phyloP scores from a whole-genome alignment of 225 moss, liverwort and hornwort genomes.

The Marchantia polymorpha region DNA sequence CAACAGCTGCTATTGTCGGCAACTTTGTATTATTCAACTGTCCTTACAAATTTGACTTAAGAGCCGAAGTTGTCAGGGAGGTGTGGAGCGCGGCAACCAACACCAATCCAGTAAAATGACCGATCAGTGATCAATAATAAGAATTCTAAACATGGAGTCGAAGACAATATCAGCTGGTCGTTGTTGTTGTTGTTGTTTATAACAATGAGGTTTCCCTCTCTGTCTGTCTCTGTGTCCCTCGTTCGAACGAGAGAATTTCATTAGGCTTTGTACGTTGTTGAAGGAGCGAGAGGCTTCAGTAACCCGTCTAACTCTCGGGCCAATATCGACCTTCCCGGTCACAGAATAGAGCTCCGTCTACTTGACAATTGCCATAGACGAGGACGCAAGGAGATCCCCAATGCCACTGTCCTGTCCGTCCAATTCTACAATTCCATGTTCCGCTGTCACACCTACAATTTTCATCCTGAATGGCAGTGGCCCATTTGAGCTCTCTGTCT shows the following conservation, averaged over 20 bases:
- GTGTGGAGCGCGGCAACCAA: neutral
- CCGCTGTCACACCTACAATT: neutral
- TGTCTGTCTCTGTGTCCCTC: neutral
- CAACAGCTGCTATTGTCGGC: slow-evolving; percentile 4
- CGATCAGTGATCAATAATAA: neutral
- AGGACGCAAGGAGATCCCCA: neutral
- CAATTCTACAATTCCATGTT: slow-evolving; percentile 4
- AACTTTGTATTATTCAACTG: slow-evolving; percentile 9
- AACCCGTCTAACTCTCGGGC: neutral
- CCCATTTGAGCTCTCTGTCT: neutral
- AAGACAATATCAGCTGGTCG: neutral
- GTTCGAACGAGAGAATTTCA: too few species aligned
- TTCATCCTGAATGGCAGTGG: slow-evolving; percentile 10
- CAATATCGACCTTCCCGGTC: neutral
- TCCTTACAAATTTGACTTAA: neutral
- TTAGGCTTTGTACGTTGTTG: too few species aligned
- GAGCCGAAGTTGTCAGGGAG: neutral
- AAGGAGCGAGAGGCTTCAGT: neutral
- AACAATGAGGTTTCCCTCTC: neutral
- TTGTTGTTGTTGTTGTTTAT: neutral
- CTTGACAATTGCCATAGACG: neutral
- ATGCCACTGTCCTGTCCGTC: neutral
- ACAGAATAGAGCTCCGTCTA: too few species aligned
- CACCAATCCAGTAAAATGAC: neutral
- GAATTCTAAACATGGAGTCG: neutral